These are phyloP conservation scores for Fragaria ananassa DNA, from an alignment of 306 rosid species.

Conservation along the genomic window DNA sequence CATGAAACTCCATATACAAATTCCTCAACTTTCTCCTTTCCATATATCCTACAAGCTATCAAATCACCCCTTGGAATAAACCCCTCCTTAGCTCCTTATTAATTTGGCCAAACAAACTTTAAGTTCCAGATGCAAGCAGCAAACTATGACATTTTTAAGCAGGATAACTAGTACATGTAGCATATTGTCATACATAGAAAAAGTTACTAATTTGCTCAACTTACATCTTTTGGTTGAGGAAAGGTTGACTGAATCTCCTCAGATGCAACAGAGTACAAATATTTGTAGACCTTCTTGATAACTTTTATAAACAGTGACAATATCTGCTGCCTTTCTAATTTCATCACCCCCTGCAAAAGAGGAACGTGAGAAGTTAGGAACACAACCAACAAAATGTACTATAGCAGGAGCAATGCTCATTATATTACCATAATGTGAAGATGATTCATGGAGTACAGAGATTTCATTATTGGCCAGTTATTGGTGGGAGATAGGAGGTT, in stretches of 20 bases:
- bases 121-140: neutral
- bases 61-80: neutral
- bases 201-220: neutral
- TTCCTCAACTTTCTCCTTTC: neutral
- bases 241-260: slow-evolving; percentile 72
- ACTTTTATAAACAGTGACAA: slow-evolving; percentile 77
- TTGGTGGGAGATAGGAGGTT: neutral
- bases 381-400: slow-evolving; percentile 1
- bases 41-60: neutral
- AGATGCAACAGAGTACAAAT: slow-evolving; percentile 54
- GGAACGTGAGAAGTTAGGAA: slow-evolving; percentile 13
- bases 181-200: neutral
- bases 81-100: neutral
- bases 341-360: slow-evolving; percentile 57
- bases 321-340: slow-evolving; percentile 72
- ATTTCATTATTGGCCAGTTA: neutral
- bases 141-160: neutral
- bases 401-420: neutral
- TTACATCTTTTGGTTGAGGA: slow-evolving; percentile 78
- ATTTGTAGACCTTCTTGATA: slow-evolving; percentile 70
- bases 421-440: neutral
- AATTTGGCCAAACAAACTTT: neutral
- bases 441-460: neutral
- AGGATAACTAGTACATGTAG: neutral
- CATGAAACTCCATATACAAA: neutral